Evolutionary conservation across 441 rosid species (phyloP), one percentile per base, ranked within the genome.

Genomic region (Sinapis alba): DNA sequence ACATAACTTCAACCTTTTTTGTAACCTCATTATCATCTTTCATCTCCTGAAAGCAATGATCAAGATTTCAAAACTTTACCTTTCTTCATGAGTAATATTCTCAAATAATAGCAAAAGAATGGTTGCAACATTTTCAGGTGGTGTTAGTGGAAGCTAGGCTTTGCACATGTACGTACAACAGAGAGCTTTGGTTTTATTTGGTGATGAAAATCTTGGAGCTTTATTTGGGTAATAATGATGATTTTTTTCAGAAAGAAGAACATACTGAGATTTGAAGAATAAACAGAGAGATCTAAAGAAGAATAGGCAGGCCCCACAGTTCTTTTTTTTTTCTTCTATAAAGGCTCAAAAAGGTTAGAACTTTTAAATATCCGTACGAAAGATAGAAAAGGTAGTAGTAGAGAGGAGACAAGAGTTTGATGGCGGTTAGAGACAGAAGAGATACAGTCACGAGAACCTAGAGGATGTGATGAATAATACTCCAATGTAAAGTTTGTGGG

Each of bases 371-470:
- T 69, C 80, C 80, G 80, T 71, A 77, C 80, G 16, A 19, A 19
- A 61, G 20, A 13, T 43, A n/a, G 43, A 9, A 57, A 68, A 68
- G 16, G 18, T 2, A 23, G 30, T n/a, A n/a, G n/a, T n/a, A 36
- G 27, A 50, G 16, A 56, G 61, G 9, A 23, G 61, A 56, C 16
- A 1, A 56, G 61, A 56, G 61, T 43, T 21, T 54, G 27, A 54
- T 54, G 60, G 60, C 60, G 28, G 60, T 54, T 54, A 53, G 70
- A 75, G 38, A 50, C 38, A 59, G 64, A 28, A 59, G 21, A 60
- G 64, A 60, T 20, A 60, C 7, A 15, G 76, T 77, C 80, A 77
- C 80, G 80, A 77, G 72, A 77, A 77, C 47, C 12, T 71, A 58
- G 76, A 65, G 80, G 61, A 58, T 71, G 68, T 65, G 63, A 77